These are phyloP conservation scores for Sugiyamaella mastotermitis DNA, from an alignment of 805 yeast genomes.

Conservation along the genomic window DNA sequence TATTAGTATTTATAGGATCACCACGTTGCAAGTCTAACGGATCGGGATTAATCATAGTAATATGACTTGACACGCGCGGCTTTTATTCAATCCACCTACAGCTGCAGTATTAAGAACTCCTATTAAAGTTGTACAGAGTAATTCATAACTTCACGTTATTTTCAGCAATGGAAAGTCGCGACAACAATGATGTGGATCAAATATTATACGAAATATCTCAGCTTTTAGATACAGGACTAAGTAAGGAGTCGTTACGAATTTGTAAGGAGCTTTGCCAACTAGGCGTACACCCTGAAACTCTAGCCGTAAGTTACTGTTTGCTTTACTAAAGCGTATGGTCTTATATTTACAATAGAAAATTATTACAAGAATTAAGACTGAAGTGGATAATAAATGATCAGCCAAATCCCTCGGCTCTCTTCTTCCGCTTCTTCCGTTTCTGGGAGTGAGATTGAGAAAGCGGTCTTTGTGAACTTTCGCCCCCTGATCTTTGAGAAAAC, in stretches of 20 bases:
- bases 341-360: too few relatives aligned
- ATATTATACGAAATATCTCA: conserved; percentile 23
- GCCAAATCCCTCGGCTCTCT: conserved; percentile 10
- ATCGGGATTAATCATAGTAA: too few relatives aligned
- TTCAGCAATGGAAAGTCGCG: too few relatives aligned
- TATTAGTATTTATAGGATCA: too few relatives aligned
- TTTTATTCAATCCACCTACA: too few relatives aligned
- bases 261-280: conserved; percentile 24
- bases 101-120: too few relatives aligned
- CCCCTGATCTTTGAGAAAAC: too few relatives aligned
- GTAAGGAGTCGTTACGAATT: conserved; percentile 20
- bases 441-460: background rate
- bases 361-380: conserved; percentile 2
- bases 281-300: conserved; percentile 30
- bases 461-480: too few relatives aligned
- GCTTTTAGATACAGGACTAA: conserved; percentile 28
- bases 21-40: too few relatives aligned
- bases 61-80: too few relatives aligned
- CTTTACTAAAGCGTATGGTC: background rate
- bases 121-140: too few relatives aligned
- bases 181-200: background rate
- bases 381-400: conserved; percentile 9
- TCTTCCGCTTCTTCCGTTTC: conserved; percentile 4
- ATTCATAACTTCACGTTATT: too few relatives aligned
- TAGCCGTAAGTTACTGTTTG: conserved; percentile 24